phyloP scores from a whole-genome alignment of 108 stramenopile genomes.

The Discostella stelligeroides region DNA sequence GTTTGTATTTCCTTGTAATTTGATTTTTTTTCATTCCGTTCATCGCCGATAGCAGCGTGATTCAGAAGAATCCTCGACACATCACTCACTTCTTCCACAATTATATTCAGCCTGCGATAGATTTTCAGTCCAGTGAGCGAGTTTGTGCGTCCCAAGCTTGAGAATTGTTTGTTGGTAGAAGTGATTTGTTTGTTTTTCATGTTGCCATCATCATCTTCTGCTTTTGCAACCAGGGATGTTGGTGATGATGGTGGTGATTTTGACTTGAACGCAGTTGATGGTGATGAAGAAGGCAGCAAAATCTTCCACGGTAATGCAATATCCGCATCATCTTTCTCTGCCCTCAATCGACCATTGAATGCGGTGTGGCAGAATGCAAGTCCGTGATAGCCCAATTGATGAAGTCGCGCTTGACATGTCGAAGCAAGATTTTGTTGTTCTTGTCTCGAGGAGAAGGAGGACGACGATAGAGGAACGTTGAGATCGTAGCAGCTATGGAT shows the following conservation, averaged over 20 bases:
- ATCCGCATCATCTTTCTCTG: conserved; percentile 57
- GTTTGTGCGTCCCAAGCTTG: conserved; percentile 22
- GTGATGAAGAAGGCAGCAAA: conserved; percentile 11
- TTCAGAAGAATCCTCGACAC: conserved; percentile 48
- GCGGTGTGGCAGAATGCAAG: conserved; percentile 68
- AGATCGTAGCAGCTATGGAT: neutral
- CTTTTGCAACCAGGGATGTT: too few relatives aligned
- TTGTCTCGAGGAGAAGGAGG: conserved; percentile 11
- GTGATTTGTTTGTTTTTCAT: too few relatives aligned
- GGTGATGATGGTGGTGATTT: too few relatives aligned
- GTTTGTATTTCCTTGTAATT: too few relatives aligned
- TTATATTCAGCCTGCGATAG: conserved; percentile 62
- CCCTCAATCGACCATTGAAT: conserved; percentile 55
- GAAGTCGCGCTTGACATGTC: conserved; percentile 30
- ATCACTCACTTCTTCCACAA: conserved; percentile 73
- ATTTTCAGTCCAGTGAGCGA: conserved; percentile 25
- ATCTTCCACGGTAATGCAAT: conserved; percentile 51
- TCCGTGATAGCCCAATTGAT: conserved; percentile 54
- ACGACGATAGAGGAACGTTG: conserved; percentile 17
- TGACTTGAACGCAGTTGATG: neutral
- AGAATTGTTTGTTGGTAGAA: neutral
- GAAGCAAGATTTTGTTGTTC: conserved; percentile 29
- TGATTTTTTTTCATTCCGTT: neutral
- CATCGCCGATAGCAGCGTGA: neutral
- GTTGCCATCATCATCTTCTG: too few relatives aligned